These are phyloP conservation scores for Neurospora discreta DNA, from an alignment of 495 filamentous ascomycete genomes.

Conservation along the genomic window DNA sequence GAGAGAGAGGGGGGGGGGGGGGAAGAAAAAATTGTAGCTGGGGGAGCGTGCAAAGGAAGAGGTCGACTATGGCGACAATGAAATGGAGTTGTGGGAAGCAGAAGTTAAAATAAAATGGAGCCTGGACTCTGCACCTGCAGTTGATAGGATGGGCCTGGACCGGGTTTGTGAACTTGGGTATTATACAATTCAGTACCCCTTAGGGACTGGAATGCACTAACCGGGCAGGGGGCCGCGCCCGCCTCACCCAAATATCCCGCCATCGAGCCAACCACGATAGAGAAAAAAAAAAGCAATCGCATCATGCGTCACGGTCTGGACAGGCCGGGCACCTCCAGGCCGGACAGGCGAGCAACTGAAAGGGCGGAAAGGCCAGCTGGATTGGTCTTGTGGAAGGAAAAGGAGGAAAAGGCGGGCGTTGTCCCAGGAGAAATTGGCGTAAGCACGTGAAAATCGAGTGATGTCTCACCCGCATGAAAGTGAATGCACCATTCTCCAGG, in stretches of 20 bases:
- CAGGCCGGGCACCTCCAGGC: background rate
- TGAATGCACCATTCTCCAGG: background rate
- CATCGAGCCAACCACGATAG: background rate
- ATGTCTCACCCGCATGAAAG: background rate
- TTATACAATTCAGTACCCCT: background rate
- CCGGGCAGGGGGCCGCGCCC: background rate
- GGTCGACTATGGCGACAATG: background rate
- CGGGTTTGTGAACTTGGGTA: background rate
- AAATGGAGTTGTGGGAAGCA: background rate
- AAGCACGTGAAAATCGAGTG: background rate
- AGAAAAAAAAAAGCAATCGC: background rate
- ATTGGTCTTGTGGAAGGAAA: background rate
- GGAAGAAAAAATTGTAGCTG: conserved; percentile 4
- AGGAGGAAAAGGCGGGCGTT: background rate
- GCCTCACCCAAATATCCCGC: background rate
- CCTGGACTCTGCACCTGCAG: background rate
- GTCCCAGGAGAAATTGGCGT: background rate
- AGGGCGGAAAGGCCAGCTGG: background rate
- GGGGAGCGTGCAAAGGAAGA: conserved; percentile 3
- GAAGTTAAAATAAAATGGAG: conserved; percentile 1
- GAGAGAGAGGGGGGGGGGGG: no score
- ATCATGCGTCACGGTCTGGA: background rate
- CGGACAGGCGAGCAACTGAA: background rate
- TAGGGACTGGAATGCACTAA: background rate
- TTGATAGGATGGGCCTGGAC: background rate